Conservation (phyloP, 371 early-diverging fungal genomes). For the Gilbertella persicaria region DNA sequence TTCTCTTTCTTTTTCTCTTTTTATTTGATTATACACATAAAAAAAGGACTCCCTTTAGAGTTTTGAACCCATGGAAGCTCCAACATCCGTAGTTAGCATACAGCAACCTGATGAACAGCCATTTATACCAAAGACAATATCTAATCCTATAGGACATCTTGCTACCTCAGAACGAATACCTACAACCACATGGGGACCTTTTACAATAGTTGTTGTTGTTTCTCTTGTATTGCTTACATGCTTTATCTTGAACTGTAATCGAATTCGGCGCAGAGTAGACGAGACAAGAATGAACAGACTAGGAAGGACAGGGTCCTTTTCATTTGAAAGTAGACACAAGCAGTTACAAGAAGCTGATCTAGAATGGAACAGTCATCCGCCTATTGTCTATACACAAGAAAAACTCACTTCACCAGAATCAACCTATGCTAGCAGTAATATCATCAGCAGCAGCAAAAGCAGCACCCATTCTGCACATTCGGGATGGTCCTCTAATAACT, state of each 20-base stretch:
- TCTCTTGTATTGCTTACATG: slow-evolving; percentile 35
- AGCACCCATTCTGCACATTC: slow-evolving; percentile 4
- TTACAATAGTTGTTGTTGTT: slow-evolving; percentile 27
- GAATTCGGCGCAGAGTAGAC: slow-evolving; percentile 25
- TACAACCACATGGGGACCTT: slow-evolving; percentile 32
- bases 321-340: slow-evolving; percentile 24
- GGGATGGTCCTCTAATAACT: slow-evolving; percentile 13
- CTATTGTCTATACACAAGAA: slow-evolving; percentile 12
- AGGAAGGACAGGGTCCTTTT: slow-evolving; percentile 12
- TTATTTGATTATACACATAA: no score
- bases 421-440: not conserved
- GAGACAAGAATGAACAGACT: slow-evolving; percentile 14
- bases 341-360: slow-evolving; percentile 21
- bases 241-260: slow-evolving; percentile 34
- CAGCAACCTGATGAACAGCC: not conserved
- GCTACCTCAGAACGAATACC: slow-evolving; percentile 29
- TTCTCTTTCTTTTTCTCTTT: no score
- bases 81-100: no score
- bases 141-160: not conserved
- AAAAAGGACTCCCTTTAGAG: no score
- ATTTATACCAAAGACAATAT: not conserved
- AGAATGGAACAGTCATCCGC: slow-evolving; percentile 18
- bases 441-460: not conserved
- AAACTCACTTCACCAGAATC: slow-evolving; percentile 13
- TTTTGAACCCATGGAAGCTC: no score